phyloP scores from a whole-genome alignment of 768 basidiomycete genomes.

The Boletus patriciae region DNA sequence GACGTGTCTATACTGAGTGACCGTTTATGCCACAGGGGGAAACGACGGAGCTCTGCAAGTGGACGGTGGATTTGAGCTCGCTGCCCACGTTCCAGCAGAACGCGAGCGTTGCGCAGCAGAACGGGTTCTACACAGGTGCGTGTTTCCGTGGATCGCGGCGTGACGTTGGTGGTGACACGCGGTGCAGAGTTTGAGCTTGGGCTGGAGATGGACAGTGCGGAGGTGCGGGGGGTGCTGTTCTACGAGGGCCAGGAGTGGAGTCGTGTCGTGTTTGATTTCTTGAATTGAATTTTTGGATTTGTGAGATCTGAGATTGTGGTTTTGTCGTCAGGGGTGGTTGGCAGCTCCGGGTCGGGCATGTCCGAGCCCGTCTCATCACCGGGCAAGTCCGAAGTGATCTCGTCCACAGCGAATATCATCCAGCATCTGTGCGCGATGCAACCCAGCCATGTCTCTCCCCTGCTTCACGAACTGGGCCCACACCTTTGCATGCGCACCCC shows the following conservation, averaged over 20 bases:
- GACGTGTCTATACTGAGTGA: conserved; percentile 22
- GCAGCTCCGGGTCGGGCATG: background rate
- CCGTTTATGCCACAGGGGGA: conserved; percentile 50
- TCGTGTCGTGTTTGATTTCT: conserved; percentile 62
- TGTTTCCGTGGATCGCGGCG: conserved; percentile 2
- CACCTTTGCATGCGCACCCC: conserved; percentile 70
- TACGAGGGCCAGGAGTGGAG: conserved; percentile 81
- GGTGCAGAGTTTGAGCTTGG: conserved; percentile 77
- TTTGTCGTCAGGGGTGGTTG: conserved; percentile 9
- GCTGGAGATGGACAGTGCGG: conserved; percentile 80
- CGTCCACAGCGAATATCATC: too few relatives aligned
- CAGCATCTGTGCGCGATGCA: too few relatives aligned
- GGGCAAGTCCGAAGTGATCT: conserved; percentile 5
- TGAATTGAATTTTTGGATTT: conserved; percentile 21
- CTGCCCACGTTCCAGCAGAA: conserved; percentile 78
- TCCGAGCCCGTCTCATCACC: background rate
- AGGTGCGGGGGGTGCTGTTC: conserved; percentile 78
- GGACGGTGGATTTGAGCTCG: conserved; percentile 81
- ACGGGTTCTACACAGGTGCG: conserved; percentile 80
- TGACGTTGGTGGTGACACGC: background rate
- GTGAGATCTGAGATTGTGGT: conserved; percentile 1
- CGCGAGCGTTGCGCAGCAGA: conserved; percentile 51
- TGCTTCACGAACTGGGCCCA: conserved; percentile 85
- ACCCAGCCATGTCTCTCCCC: conserved; percentile 11
- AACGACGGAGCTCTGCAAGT: conserved; percentile 73